phyloP scores from a whole-genome alignment of 305 asterid species.

The Fraxinus dipetala region DNA sequence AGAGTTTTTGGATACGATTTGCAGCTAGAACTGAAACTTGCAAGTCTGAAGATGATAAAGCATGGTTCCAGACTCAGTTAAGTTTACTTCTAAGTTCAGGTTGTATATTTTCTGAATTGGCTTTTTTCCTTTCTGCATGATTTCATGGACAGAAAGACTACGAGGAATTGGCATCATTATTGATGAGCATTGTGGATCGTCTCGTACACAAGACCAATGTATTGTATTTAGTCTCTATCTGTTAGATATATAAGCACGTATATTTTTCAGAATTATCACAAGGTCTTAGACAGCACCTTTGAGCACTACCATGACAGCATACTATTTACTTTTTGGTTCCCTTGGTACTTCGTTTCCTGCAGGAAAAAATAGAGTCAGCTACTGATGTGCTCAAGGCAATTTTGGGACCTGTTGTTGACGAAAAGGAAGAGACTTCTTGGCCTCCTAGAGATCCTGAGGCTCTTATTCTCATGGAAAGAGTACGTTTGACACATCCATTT shows the following conservation, averaged over 20 bases:
- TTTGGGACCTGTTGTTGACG: slow-evolving; percentile 62
- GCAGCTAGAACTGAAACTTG: slow-evolving; percentile 89
- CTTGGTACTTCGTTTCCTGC: slow-evolving; percentile 27
- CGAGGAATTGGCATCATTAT: slow-evolving; percentile 71
- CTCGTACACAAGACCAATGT: slow-evolving; percentile 85
- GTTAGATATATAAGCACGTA: neutral
- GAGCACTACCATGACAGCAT: slow-evolving; percentile 1
- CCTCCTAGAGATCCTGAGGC: slow-evolving; percentile 82
- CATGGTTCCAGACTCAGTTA: slow-evolving; percentile 40
- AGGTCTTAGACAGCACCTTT: neutral
- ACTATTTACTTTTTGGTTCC: slow-evolving; percentile 16
- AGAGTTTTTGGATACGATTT: slow-evolving; percentile 86
- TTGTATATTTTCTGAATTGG: slow-evolving; percentile 21
- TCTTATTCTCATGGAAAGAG: slow-evolving; percentile 72
- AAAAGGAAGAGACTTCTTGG: slow-evolving; percentile 71
- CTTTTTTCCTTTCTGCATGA: slow-evolving; percentile 20
- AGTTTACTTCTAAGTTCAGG: slow-evolving; percentile 17
- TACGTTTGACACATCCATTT: slow-evolving; percentile 30
- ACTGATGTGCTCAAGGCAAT: slow-evolving; percentile 87
- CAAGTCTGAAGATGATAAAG: slow-evolving; percentile 96
- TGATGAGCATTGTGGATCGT: slow-evolving; percentile 76
- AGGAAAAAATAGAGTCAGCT: slow-evolving; percentile 83
- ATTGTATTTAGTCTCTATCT: slow-evolving; percentile 21
- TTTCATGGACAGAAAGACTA: slow-evolving; percentile 65
- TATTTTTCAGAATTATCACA: neutral